phyloP scores from a whole-genome alignment of 2,329 filamentous ascomycete species.

The Xylariaceae sp. region DNA sequence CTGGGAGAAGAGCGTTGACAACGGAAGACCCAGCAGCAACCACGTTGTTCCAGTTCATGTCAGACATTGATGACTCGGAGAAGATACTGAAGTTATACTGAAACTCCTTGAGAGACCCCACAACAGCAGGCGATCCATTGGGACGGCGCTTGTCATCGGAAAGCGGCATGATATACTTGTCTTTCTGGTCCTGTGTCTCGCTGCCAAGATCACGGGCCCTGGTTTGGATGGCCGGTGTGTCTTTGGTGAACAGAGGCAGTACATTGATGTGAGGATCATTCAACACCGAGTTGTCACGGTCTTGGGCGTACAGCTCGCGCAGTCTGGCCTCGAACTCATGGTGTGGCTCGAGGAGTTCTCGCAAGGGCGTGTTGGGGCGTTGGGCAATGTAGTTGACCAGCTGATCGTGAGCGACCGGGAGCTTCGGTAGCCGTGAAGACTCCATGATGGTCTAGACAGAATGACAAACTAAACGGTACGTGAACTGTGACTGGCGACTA shows the following conservation, averaged over 20 bases:
- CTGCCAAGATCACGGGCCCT: slow-evolving; percentile 54
- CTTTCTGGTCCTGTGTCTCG: slow-evolving; percentile 56
- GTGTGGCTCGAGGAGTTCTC: slow-evolving; percentile 59
- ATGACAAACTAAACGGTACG: not conserved
- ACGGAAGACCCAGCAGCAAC: slow-evolving; percentile 78
- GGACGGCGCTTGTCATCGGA: slow-evolving; percentile 55
- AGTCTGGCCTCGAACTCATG: slow-evolving; percentile 62
- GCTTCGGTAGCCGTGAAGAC: slow-evolving; percentile 37
- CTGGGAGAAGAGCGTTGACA: slow-evolving; percentile 69
- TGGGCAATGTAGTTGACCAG: slow-evolving; percentile 50
- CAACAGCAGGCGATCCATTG: slow-evolving; percentile 61
- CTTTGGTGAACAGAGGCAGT: slow-evolving; percentile 58
- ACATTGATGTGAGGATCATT: slow-evolving; percentile 57
- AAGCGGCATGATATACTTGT: slow-evolving; percentile 66
- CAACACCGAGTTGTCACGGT: slow-evolving; percentile 54
- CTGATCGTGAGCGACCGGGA: slow-evolving; percentile 43
- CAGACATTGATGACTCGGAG: slow-evolving; percentile 68
- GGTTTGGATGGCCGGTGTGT: slow-evolving; percentile 53
- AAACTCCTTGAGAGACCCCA: slow-evolving; percentile 63
- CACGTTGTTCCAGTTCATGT: slow-evolving; percentile 77
- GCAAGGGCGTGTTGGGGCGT: slow-evolving; percentile 49
- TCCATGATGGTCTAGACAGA: slow-evolving; percentile 31
- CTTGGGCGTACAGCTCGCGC: slow-evolving; percentile 63
- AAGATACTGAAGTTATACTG: slow-evolving; percentile 76
- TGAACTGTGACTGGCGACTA: not conserved